These are phyloP conservation scores for Arthroderma sp. DNA, from an alignment of 2,329 filamentous ascomycete species.

Conservation along the genomic window DNA sequence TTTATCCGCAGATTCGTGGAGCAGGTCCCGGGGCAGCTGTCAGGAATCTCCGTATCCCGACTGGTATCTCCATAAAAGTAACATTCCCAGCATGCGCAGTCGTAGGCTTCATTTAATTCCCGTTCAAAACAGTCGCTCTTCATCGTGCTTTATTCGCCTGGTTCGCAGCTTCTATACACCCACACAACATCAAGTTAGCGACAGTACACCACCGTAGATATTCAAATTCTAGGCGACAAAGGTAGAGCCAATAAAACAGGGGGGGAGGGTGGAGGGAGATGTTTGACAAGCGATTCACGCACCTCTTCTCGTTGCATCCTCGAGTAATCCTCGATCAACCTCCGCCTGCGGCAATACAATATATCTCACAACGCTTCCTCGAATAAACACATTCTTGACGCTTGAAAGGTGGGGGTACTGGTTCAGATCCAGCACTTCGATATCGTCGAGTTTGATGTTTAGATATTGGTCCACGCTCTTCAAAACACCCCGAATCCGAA, in stretches of 20 bases:
- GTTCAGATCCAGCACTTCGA: conserved; percentile 79
- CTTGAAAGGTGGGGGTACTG: conserved; percentile 86
- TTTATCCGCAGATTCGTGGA: too few species aligned
- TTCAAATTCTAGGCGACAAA: too few species aligned
- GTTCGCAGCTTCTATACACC: conserved; percentile 34
- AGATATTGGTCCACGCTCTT: conserved; percentile 98
- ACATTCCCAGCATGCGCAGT: too few species aligned
- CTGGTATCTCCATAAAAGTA: too few species aligned
- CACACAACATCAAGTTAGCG: too few species aligned
- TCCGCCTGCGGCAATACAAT: conserved; percentile 72
- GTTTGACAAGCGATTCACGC: conserved; percentile 13
- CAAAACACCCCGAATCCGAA: conserved; percentile 85
- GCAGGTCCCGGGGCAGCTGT: too few species aligned
- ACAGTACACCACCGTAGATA: too few species aligned
- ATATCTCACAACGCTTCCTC: conserved; percentile 84
- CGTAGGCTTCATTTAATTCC: neutral
- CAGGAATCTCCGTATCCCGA: too few species aligned
- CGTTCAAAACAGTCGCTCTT: conserved; percentile 10
- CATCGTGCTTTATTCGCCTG: conserved; percentile 38
- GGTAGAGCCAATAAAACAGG: too few species aligned
- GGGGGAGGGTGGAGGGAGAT: neutral
- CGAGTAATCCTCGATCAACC: conserved; percentile 73
- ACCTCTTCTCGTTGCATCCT: conserved; percentile 86
- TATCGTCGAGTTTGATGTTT: conserved; percentile 97
- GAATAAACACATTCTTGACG: conserved; percentile 92